Evolutionary conservation across 169 alveolate genomes (phyloP), one percentile per base, ranked within the genome.

Genomic region (Sarcocystis neurona): DNA sequence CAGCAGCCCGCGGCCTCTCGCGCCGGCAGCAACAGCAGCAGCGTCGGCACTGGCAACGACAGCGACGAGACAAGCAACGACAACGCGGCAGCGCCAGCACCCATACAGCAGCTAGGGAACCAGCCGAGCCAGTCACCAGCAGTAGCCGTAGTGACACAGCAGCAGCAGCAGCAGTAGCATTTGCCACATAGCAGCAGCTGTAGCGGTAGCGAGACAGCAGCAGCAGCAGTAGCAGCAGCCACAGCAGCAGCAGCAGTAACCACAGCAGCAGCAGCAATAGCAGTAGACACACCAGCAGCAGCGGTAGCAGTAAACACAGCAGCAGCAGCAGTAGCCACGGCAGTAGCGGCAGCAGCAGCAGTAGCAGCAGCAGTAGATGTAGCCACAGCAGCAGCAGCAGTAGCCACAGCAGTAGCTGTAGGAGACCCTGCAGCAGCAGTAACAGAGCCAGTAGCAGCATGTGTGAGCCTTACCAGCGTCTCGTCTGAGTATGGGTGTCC

Each of bases 121-220:
- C n/a, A n/a, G n/a, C n/a, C n/a, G n/a, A n/a, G n/a, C n/a, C n/a
- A n/a, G n/a, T n/a, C n/a, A n/a, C n/a, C n/a, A n/a, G n/a, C n/a
- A n/a, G n/a, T n/a, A n/a, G n/a, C n/a, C n/a, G n/a, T n/a, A n/a
- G n/a, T n/a, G n/a, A n/a, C 47, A 63, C 18, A 93, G 89, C 56
- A 50, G 79, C 39, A 1, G 34, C 86, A 48, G 72, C 86, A 30
- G 72, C 72, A 79, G 87, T 34, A 5, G 46, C 85, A 43, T 18
- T 68, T n/a, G 70, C 44, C n/a, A 12, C n/a, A n/a, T 43, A 77
- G 66, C 66, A 77, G 39, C 18, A 18, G 37, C 37, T 23, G 0
- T 18, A 41, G 58, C 27, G 44, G 39, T 34, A 32, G 58, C 32
- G 44, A 39, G 48, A 27, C 70, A 77, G 32, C 23, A 74, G 84